phyloP scores from a whole-genome alignment of 2,329 filamentous ascomycete genomes.

The Colletotrichum sidae region DNA sequence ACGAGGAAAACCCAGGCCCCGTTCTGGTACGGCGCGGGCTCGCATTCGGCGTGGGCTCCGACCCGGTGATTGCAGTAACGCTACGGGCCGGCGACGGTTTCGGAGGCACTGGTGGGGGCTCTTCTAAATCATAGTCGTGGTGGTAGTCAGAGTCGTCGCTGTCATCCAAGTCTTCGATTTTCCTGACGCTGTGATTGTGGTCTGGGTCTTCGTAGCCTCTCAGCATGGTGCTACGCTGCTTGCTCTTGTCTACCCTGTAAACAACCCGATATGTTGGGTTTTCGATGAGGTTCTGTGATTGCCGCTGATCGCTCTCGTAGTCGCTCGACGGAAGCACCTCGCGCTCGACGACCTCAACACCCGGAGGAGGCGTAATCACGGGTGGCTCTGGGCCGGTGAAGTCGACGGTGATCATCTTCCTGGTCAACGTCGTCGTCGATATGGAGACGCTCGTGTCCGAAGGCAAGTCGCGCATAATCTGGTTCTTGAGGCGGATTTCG shows the following conservation, averaged over 20 bases:
- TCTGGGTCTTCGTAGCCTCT: constrained; percentile 47
- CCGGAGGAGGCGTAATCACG: constrained; percentile 65
- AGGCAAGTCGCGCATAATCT: constrained; percentile 66
- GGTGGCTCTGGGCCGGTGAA: constrained; percentile 65
- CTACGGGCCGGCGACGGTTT: constrained; percentile 29
- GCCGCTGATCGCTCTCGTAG: constrained; percentile 38
- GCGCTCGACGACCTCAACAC: constrained; percentile 70
- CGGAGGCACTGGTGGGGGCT: constrained; percentile 37
- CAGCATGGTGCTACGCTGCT: constrained; percentile 55
- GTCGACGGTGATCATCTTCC: constrained; percentile 74
- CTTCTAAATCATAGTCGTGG: constrained; percentile 18
- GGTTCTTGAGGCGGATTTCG: constrained; percentile 61
- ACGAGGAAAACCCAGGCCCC: constrained; percentile 18
- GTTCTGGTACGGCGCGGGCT: constrained; percentile 21
- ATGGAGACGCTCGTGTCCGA: constrained; percentile 69
- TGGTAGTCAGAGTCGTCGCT: not conserved
- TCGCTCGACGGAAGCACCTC: constrained; percentile 56
- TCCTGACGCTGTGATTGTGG: constrained; percentile 34
- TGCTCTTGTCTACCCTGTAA: constrained; percentile 68
- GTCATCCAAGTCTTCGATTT: constrained; percentile 32
- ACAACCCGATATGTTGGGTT: constrained; percentile 65
- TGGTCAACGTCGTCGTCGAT: constrained; percentile 68
- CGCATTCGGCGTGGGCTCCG: constrained; percentile 7
- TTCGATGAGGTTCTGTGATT: constrained; percentile 39
- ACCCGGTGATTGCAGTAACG: not conserved